Evolutionary conservation across 1,284 basidiomycete species (phyloP), one percentile per base, ranked within the genome.

Genomic region (Naganishia sp.): DNA sequence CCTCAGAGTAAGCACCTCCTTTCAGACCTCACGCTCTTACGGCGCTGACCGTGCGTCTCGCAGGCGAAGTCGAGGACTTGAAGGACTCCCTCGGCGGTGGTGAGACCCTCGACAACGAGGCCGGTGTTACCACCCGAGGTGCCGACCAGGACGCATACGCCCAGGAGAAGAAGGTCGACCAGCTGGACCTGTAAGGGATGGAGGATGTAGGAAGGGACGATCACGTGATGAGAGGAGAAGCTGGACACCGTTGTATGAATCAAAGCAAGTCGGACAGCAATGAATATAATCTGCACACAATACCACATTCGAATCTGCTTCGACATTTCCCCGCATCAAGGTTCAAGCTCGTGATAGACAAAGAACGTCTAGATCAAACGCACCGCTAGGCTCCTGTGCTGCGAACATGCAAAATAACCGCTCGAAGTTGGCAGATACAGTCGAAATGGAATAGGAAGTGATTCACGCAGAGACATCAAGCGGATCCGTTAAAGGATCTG

Each of bases 31-130:
- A 28, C 45, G 23, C 6, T 9, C 3, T 2, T 18, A 6, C 48
- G 6, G 1, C 9, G 28, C 63, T 56, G 43, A 44, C 25, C 11
- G 21, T 6, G n/a, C 28, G n/a, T 53, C 15, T 49, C 16, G 49
- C 66, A 77, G 76, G 73, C 45, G 76, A 77, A 68, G 76, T 75
- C 25, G 69, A 72, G 16, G 74, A 70, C 44, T 68, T 77, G 57
- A 76, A 77, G 65, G 75, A 77, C 66, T 50, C 69, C 15, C 70
- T 77, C 42, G 74, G 75, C 23, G 76, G 74, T 16, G 75, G 75
- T 18, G 65, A 75, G 63, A 68, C 72, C 23, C 70, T 77, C 25
- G 74, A 75, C 63, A 72, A 76, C 31, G 73, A 71, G 33, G 74
- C 73, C 61, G 76, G 76, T 39, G 74, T 68, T 9, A 64, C 75